phyloP scores from a whole-genome alignment of 2,329 filamentous ascomycete species.

The Colletotrichum somersetense region DNA sequence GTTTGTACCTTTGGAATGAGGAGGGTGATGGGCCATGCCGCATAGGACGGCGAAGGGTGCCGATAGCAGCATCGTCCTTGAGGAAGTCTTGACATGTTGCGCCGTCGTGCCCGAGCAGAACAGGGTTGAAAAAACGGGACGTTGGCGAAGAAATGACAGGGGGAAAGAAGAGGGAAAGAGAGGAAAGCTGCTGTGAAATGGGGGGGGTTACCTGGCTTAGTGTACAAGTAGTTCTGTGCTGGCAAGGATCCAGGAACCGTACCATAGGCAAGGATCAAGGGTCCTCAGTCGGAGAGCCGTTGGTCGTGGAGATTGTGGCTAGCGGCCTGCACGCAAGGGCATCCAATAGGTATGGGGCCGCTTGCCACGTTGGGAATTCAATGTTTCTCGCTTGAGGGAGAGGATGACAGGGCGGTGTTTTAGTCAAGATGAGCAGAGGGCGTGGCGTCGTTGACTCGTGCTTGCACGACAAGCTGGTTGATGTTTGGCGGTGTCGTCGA shows the following conservation, averaged over 20 bases:
- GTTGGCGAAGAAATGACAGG: slow-evolving; percentile 9
- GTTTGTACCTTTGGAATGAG: slow-evolving; percentile 17
- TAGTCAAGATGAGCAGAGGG: slow-evolving; percentile 16
- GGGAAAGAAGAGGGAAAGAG: not conserved
- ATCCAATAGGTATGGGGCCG: slow-evolving; percentile 30
- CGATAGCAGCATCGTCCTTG: not conserved
- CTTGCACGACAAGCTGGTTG: not conserved
- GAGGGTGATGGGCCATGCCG: slow-evolving; percentile 25
- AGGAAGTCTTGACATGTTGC: not conserved
- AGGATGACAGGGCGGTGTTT: slow-evolving; percentile 24
- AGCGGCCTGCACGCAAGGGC: slow-evolving; percentile 37
- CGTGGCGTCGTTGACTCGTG: slow-evolving; percentile 25
- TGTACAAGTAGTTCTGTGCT: not conserved
- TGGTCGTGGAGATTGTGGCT: slow-evolving; percentile 32
- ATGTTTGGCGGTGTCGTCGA: not conserved
- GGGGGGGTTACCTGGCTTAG: slow-evolving; percentile 23
- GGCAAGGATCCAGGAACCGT: slow-evolving; percentile 16
- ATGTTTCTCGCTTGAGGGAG: slow-evolving; percentile 39
- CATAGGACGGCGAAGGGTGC: slow-evolving; percentile 2
- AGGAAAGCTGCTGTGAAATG: slow-evolving; percentile 8
- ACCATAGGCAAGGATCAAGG: slow-evolving; percentile 31
- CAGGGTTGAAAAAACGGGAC: slow-evolving; percentile 11
- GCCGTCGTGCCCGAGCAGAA: slow-evolving; percentile 5
- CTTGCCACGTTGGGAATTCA: slow-evolving; percentile 36
- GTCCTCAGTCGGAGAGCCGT: slow-evolving; percentile 23